Conservation (phyloP, 305 asterid genomes). For the Solanum chacoense region DNA sequence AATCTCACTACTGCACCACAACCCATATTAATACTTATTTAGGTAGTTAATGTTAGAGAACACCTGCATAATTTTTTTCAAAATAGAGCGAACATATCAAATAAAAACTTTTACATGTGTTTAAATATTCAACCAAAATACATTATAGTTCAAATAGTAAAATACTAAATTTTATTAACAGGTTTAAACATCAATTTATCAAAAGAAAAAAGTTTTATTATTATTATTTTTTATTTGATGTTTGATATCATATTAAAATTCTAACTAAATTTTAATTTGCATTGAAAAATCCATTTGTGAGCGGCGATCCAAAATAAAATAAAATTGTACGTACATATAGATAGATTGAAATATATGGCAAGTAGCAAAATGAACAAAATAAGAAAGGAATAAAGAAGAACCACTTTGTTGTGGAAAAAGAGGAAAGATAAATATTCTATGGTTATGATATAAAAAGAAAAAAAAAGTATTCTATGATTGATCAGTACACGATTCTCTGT, state of each 20-base stretch:
- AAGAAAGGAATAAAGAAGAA: background rate
- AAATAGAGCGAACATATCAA: too few relatives aligned
- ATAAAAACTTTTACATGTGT: too few relatives aligned
- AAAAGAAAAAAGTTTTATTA: background rate
- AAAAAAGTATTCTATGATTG: background rate
- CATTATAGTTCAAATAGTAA: background rate
- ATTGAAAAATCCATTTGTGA: background rate
- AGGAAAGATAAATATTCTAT: background rate
- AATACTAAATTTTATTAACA: background rate
- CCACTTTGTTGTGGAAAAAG: background rate
- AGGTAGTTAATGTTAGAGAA: background rate
- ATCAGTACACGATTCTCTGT: background rate
- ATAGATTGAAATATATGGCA: background rate
- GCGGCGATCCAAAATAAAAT: background rate
- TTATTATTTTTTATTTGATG: too few relatives aligned
- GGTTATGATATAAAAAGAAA: background rate
- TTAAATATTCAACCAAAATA: background rate
- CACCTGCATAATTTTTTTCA: too few relatives aligned
- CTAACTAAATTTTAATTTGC: background rate
- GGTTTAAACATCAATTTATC: background rate
- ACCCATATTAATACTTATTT: too few relatives aligned
- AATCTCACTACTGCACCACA: accelerated
- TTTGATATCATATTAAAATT: too few relatives aligned
- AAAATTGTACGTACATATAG: background rate
- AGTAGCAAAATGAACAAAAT: background rate